Conservation (phyloP, 1,139 yeast species). For the Arxiozyma slooffiae region DNA sequence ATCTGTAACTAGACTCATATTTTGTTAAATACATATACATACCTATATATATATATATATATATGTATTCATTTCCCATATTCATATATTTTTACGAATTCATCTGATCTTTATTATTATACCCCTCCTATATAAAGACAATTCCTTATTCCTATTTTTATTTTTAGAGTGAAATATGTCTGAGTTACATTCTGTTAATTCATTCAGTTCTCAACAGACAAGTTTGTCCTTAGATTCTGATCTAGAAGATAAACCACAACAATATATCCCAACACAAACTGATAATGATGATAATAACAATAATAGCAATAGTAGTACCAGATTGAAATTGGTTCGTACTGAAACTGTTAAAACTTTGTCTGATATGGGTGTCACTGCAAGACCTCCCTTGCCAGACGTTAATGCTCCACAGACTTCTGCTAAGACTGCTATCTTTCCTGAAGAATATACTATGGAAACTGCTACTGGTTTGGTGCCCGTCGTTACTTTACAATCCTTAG, state of each 20-base stretch:
- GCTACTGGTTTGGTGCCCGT: conserved; percentile 79
- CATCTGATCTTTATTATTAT: no score
- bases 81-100: no score
- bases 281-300: background rate
- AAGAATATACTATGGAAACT: conserved; percentile 81
- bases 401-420: conserved; percentile 48
- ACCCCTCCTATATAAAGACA: no score
- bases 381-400: conserved; percentile 46
- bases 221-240: conserved; percentile 15
- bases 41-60: background rate
- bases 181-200: conserved; percentile 18
- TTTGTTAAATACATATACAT: background rate
- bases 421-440: conserved; percentile 70
- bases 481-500: conserved; percentile 55
- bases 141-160: no score
- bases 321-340: conserved; percentile 39
- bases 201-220: conserved; percentile 20
- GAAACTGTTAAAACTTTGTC: conserved; percentile 64
- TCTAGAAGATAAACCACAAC: conserved; percentile 17
- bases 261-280: conserved; percentile 19
- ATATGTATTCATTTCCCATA: no score
- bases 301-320: conserved; percentile 6
- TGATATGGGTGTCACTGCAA: conserved; percentile 48
- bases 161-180: conserved; percentile 6
- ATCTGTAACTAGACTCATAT: background rate